Base-by-base conservation (phyloP, 2,329 filamentous ascomycete genomes). In the Nannizzia gypsea region DNA sequence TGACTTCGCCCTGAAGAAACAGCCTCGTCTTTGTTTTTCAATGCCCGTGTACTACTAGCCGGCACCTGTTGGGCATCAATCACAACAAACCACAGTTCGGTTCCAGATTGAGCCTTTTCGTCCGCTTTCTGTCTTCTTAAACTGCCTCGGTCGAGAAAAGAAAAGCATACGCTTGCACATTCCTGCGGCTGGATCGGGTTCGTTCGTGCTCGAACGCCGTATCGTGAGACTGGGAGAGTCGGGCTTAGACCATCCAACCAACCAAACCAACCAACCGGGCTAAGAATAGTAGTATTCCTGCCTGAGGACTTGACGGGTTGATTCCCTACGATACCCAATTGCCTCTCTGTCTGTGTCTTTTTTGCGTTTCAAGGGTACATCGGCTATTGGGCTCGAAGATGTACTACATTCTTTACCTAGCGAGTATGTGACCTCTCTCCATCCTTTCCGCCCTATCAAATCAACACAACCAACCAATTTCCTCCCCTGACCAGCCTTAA, bases 361-460 rank as follows among this genome's bases (percentile, higher is more conserved):
- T 11, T 36, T 36, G 6, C 31, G 31, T 36, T 36, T 36, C 31
- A 36, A 56, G 28, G 54, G 65, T 44, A 24, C 24, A 22, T 40
- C 24, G 56, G 56, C 36, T 57, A 28, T 24, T 40, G 57, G 50
- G 54, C 20, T 63, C 13, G 64, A 66, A 67, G 62, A 76, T 76
- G 74, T 76, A 75, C 67, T 78, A 78, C 71, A 77, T 79, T 63
- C 84, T 87, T 68, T 88, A 88, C 72, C 78, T 88, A 65, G 83
- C 86, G 71, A 87, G 85, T 88, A 85, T 83, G 85, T 66, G 56
- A 67, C 62, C 64, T 66, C 63, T 57, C 55, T 59, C 48, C 63
- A 57, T 56, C 59, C 48, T 63, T 54, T 56, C 28, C 55, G 24
- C 60, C 38, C 36, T 60, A 46, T 55, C 6, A 15, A 40, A n/a